Base-by-base conservation (phyloP, 257 asterid genomes). In the Prunella vulgaris region DNA sequence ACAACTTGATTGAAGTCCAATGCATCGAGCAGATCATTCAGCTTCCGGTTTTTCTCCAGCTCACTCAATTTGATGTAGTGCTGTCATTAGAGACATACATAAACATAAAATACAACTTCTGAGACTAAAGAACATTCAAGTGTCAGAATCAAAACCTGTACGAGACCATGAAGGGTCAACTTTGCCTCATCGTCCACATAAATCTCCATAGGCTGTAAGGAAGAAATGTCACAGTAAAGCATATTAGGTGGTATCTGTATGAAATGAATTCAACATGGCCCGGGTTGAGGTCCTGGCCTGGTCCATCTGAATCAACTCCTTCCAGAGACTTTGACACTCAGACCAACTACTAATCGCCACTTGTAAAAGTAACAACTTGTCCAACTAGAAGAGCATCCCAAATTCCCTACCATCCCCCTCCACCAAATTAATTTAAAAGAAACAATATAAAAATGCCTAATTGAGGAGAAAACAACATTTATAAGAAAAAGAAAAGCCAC, bases 131-230 rank as follows among this genome's bases (percentile, higher is more conserved):
- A 13, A 6, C 13, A 64, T 25, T 10, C 1, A 3, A 56, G 74
- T 57, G 40, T 62, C 66, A 42, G n/a, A 73, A 25, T 10, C 83
- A 60, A 30, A n/a, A 90, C 96, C 97, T 92, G 98, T 65, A 92
- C 97, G 76, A 92, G 97, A 76, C 97, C 96, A 79, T 92, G 97
- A 72, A 92, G 97, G 71, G 97, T 91, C 89, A 92, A 81, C 83
- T 92, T 92, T 40, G 97, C 97, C 72, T 92, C 97, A 6, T 92
- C 96, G 10, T 92, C 97, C 82, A 92, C 97, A 78, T 92, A 92
- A 74, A 92, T 92, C 86, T 92, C 97, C 97, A 92, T 92, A 7
- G 97, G 97, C 97, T 92, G 95, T 77, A 92, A 92, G 79, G 85
- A 83, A 85, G 81, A 91, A 85, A 88, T 76, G 83, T 78, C 86